Evolutionary conservation across 345 rosid genomes (phyloP).

Genomic region (Eucalyptus microcorys): DNA sequence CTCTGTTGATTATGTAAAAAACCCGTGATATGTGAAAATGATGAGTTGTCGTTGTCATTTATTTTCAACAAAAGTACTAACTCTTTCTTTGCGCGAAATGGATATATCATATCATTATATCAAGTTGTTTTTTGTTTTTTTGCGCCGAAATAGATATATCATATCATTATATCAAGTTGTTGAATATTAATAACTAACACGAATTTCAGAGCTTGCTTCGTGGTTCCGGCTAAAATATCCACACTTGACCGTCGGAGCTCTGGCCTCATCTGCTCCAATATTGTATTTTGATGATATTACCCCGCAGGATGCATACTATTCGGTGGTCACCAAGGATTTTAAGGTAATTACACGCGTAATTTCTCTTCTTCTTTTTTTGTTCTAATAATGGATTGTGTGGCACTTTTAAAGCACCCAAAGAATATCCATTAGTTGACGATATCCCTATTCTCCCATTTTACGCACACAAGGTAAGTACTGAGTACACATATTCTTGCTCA

Average conservation of each 20-base stretch:
- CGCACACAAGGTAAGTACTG: not conserved
- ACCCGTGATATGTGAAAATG: not conserved
- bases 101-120: too few species aligned
- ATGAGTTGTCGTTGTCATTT: not conserved
- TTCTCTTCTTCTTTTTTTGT: not conserved
- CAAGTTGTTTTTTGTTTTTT: too few species aligned
- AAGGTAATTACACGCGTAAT: slow-evolving; percentile 5
- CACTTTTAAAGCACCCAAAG: not conserved
- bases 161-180: not conserved
- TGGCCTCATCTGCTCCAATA: slow-evolving; percentile 68
- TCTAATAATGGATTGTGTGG: not conserved
- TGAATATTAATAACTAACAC: not conserved
- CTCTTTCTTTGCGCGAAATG: not conserved
- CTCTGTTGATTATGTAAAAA: not conserved
- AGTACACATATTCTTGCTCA: not conserved
- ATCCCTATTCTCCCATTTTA: not conserved
- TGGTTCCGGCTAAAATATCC: slow-evolving; percentile 73
- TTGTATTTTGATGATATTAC: slow-evolving; percentile 38
- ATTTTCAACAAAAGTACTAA: not conserved
- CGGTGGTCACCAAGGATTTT: slow-evolving; percentile 34
- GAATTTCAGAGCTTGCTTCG: slow-evolving; percentile 43
- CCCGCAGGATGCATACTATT: slow-evolving; percentile 32
- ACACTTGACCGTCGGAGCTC: slow-evolving; percentile 45
- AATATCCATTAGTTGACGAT: not conserved
- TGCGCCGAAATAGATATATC: not conserved